Evolutionary conservation across 2,329 filamentous ascomycete genomes (phyloP).

Genomic region (Cercospora sp.): DNA sequence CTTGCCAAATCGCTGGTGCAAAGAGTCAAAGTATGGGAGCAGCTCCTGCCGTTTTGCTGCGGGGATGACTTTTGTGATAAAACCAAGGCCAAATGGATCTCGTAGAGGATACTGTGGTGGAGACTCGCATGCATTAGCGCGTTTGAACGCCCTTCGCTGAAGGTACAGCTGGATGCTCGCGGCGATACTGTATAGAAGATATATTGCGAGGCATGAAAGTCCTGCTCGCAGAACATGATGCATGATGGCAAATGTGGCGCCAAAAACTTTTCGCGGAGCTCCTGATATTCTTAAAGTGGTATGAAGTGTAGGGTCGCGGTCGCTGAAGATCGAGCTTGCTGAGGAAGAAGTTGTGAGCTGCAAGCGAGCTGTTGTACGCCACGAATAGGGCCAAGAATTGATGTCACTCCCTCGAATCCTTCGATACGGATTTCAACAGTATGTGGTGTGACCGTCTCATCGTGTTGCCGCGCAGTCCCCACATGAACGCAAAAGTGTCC

Average conservation of each 20-base stretch:
- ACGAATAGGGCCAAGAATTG: neutral
- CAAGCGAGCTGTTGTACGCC: neutral
- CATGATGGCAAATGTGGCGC: neutral
- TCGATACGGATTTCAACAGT: neutral
- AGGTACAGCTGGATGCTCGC: neutral
- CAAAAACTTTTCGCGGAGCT: neutral
- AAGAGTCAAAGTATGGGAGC: conserved; percentile 5
- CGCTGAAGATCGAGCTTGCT: neutral
- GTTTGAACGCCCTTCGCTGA: neutral
- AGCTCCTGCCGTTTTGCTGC: conserved; percentile 9
- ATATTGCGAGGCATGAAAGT: neutral
- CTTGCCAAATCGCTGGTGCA: conserved; percentile 7
- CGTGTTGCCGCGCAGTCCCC: neutral
- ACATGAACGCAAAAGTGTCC: neutral
- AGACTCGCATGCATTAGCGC: conserved; percentile 1
- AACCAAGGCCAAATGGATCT: conserved; percentile 4
- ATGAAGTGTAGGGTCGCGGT: neutral
- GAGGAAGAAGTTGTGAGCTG: neutral
- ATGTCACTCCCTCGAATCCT: neutral
- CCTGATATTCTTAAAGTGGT: neutral
- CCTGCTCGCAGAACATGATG: neutral
- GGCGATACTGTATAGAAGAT: neutral
- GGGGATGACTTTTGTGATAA: conserved; percentile 6
- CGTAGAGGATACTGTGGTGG: conserved; percentile 2
- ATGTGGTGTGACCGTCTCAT: neutral